Conservation (phyloP, 2,329 filamentous ascomycete species). For the Hypoxylon sp. region DNA sequence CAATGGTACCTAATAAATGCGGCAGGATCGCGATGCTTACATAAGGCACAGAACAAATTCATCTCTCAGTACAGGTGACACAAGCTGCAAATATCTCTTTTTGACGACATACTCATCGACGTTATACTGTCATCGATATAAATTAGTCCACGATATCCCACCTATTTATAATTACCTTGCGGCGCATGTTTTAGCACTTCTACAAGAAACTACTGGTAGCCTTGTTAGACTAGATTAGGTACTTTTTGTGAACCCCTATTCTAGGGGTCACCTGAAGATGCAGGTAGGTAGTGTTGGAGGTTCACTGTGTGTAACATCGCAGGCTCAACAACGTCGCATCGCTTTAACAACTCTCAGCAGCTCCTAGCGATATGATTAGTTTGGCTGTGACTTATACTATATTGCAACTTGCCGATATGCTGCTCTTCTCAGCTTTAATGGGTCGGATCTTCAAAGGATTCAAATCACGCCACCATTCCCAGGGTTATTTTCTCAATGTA, state of each 20-base stretch:
- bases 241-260: neutral
- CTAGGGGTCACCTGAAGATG: neutral
- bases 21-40: neutral
- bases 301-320: neutral
- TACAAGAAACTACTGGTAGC: neutral
- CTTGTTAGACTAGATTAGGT: no score
- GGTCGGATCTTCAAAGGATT: neutral
- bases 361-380: neutral
- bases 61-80: neutral
- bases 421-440: neutral
- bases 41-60: neutral
- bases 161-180: neutral
- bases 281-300: neutral
- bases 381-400: neutral
- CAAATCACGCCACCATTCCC: neutral
- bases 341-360: neutral
- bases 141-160: neutral
- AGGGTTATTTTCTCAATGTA: neutral
- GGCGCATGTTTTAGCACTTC: neutral
- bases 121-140: neutral
- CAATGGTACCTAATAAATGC: no score
- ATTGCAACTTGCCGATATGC: neutral
- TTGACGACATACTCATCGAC: no score
- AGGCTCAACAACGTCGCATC: neutral
- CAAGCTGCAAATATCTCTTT: no score